Evolutionary conservation across 1,284 basidiomycete genomes (phyloP), one percentile per base, ranked within the genome.

Genomic region (Moesziomyces antarcticus): DNA sequence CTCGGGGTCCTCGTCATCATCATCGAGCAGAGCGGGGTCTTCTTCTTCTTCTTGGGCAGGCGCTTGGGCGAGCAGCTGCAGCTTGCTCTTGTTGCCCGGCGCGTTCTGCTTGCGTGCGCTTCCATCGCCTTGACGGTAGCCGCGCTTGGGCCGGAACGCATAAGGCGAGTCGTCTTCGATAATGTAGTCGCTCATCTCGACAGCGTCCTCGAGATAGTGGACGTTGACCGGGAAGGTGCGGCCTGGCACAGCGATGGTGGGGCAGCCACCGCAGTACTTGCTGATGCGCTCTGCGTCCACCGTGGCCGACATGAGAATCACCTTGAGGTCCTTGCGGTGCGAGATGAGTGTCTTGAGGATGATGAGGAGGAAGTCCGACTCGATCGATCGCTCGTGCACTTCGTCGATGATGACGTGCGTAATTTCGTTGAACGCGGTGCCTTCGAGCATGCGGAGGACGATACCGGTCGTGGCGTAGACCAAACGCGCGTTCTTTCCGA

Each of bases 261-360:
- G 94, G 82, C 95, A 97, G 25, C 90, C 90, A 21, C 92, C 93
- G 82, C 99, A 98, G 85, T 93, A 99, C 22, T 85, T 86, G n/a
- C 94, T 93, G 53, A 99, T 91, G 85, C 97, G 96, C 65, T 95
- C 92, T 20, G 84, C 92, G 80, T 99, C 94, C 30, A 98, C 88
- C 0, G 97, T 99, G 0, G 97, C 97, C 24, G 94, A 97, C 97
- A 99, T 99, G 56, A 99, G 88, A 35, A 99, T 89, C 33, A 99
- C 89, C 85, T 93, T 96, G 51, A 99, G 87, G 77, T 96, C 91
- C 47, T 90, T 89, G 22, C 93, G 89, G 70, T 91, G 89, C 55
- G 88, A 85, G 47, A 98, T 85, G 21, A 99, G 86, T n/a, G 92
- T 91, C 85, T 94, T 95, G 59, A 99, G 87, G 10, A 98, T 93